Evolutionary conservation across 1,284 basidiomycete species (phyloP), one percentile per base, ranked within the genome.

Genomic region (Veloboletus limbatus): DNA sequence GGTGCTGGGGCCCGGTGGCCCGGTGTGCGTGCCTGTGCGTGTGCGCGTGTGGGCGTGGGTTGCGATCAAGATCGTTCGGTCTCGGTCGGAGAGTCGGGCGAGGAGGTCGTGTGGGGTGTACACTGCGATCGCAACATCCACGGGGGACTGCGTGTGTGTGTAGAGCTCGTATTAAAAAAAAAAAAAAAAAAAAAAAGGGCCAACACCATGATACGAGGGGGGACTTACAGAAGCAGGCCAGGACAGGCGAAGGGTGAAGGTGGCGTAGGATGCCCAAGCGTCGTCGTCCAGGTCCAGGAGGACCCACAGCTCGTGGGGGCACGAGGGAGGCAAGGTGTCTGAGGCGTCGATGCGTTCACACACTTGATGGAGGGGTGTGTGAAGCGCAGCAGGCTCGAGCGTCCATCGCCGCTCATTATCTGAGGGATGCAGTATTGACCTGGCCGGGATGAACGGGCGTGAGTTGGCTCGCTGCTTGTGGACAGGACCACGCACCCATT

Each of bases 171-270:
- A n/a, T n/a, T n/a, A n/a, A n/a, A n/a, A n/a, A n/a, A n/a, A n/a
- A n/a, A n/a, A n/a, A n/a, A n/a, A n/a, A n/a, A 6, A 20, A 6
- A 24, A n/a, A 21, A 17, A 24, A 17, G 3, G 25, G n/a, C 26
- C 13, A 27, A 13, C n/a, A 36, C 30, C 20, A 18, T 27, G 21
- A 16, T 21, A 16, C 17, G 22, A 9, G 17, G 16, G 16, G 30
- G n/a, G 27, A 44, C 82, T 56, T 56, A 87, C 84, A 13, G 72
- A 81, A 43, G 82, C 83, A 22, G 81, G 74, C 77, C 78, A 85
- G 27, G 84, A 86, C 14, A 82, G 49, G 28, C 82, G 69, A 25
- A 85, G 64, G 1, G 82, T 84, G 56, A 80, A 85, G 32, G 73
- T 72, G 18, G 66, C 54, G 55, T 76, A 75, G 1, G 54, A 48